phyloP scores from a whole-genome alignment of 805 yeast species.

The Torulaspora gathmanii region DNA sequence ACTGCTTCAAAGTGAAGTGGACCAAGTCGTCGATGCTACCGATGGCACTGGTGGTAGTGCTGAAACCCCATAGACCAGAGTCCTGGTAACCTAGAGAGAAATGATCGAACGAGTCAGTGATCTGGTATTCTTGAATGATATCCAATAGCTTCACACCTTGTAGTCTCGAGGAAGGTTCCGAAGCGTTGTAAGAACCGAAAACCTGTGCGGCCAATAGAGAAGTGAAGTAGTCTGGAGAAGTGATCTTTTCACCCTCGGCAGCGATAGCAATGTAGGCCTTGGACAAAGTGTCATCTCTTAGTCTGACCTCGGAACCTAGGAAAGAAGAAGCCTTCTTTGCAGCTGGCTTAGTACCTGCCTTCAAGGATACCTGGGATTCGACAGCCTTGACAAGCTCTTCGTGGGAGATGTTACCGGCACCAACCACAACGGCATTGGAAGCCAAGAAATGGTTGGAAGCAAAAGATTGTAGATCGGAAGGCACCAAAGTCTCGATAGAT shows the following conservation, averaged over 20 bases:
- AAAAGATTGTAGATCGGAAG: constrained; percentile 54
- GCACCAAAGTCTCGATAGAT: constrained; percentile 52
- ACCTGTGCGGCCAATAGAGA: constrained; percentile 70
- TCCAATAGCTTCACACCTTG: constrained; percentile 69
- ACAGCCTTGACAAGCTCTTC: constrained; percentile 64
- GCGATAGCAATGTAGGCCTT: constrained; percentile 75
- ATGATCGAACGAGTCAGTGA: constrained; percentile 67
- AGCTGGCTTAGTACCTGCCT: constrained; percentile 49
- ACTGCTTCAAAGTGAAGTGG: constrained; percentile 78
- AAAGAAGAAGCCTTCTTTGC: constrained; percentile 52
- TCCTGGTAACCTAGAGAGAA: constrained; percentile 70
- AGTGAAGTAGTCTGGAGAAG: constrained; percentile 60
- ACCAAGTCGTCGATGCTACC: constrained; percentile 64
- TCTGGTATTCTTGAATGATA: constrained; percentile 63
- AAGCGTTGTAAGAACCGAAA: constrained; percentile 51
- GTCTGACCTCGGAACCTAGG: constrained; percentile 82
- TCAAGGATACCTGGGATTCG: constrained; percentile 41
- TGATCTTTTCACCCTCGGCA: constrained; percentile 62
- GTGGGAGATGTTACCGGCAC: constrained; percentile 66
- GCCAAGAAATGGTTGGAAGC: constrained; percentile 53
- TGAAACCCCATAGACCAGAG: constrained; percentile 81
- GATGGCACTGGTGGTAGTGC: constrained; percentile 58
- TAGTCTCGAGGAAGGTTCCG: constrained; percentile 50
- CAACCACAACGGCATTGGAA: constrained; percentile 63
- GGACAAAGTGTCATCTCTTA: constrained; percentile 84